phyloP scores from a whole-genome alignment of 441 rosid genomes.

The Geranium incanum region DNA sequence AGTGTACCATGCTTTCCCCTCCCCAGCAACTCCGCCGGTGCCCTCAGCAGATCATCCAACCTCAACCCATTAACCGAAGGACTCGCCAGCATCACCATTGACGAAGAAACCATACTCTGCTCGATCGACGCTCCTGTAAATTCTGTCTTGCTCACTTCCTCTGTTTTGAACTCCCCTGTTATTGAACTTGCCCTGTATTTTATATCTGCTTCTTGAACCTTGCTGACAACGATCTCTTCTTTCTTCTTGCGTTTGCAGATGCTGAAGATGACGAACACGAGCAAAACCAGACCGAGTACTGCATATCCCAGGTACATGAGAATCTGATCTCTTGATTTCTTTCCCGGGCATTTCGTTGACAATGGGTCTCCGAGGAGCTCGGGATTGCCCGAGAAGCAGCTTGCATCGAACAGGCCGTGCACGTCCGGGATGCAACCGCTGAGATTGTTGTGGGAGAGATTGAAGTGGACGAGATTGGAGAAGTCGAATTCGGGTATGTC shows the following conservation, averaged over 20 bases:
- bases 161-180: constrained; percentile 24
- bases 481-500: constrained; percentile 37
- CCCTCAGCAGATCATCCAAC: constrained; percentile 47
- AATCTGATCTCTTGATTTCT: constrained; percentile 22
- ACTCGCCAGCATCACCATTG: constrained; percentile 41
- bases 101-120: constrained; percentile 29
- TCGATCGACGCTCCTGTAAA: constrained; percentile 25
- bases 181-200: constrained; percentile 23
- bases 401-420: constrained; percentile 16
- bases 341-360: constrained; percentile 25
- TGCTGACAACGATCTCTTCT: too few relatives aligned
- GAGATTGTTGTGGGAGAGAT: constrained; percentile 45
- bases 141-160: constrained; percentile 24
- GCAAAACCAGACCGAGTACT: constrained; percentile 24
- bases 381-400: constrained; percentile 37
- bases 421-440: constrained; percentile 36
- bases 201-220: constrained; percentile 17
- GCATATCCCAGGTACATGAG: constrained; percentile 41
- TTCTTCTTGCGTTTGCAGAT: constrained; percentile 21
- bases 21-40: constrained; percentile 57
- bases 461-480: constrained; percentile 35
- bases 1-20: constrained; percentile 50
- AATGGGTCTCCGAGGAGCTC: constrained; percentile 2
- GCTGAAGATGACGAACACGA: constrained; percentile 22
- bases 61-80: constrained; percentile 34